Base-by-base conservation (phyloP, 2,329 filamentous ascomycete genomes). In the Curvularia lunata region DNA sequence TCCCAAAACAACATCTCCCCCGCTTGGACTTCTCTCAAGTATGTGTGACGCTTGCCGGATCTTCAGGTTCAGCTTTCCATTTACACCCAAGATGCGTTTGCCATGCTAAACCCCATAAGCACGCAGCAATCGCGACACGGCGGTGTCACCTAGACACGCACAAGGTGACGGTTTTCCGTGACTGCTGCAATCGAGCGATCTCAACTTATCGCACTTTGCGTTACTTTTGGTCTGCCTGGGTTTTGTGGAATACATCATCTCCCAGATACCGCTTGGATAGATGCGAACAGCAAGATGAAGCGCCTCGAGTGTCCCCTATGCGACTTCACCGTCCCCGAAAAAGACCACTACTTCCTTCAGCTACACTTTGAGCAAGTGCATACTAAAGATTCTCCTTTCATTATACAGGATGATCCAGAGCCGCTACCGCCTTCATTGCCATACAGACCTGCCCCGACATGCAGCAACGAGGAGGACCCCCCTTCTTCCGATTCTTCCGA, bases 311-410 rank as follows among this genome's bases (percentile, higher is more conserved):
- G 75, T 62, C 75, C 75, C 8, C 65, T 76, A 43, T 78, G 76
- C 59, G 63, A 65, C 48, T 75, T 74, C 59, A 63, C 65, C 5
- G 70, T 73, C 28, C 55, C 59, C 16, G 65, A 61, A 5, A 62
- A 59, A 28, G 68, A 74, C 61, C 63, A 68, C 32, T 77, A 78
- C 54, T 51, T 73, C 10, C 61, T 79, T 10, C 69, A 73, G 56
- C 65, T 78, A n/a, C 77, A 79, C 55, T 75, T 79, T 54, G 77
- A 79, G 65, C 74, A 78, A 56, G 63, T 63, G 19, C 77, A 79
- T 58, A 77, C 74, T 5, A 66, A 69, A 5, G 73, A 77, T 54
- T 76, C 73, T 16, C 75, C 76, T 13, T 79, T 79, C 58, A 59
- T 63, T 13, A 66, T 77, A 16, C 50, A 70, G 41, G 66, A 75